phyloP scores from a whole-genome alignment of 2,329 filamentous ascomycete genomes.

The Sporothrix mexicana region DNA sequence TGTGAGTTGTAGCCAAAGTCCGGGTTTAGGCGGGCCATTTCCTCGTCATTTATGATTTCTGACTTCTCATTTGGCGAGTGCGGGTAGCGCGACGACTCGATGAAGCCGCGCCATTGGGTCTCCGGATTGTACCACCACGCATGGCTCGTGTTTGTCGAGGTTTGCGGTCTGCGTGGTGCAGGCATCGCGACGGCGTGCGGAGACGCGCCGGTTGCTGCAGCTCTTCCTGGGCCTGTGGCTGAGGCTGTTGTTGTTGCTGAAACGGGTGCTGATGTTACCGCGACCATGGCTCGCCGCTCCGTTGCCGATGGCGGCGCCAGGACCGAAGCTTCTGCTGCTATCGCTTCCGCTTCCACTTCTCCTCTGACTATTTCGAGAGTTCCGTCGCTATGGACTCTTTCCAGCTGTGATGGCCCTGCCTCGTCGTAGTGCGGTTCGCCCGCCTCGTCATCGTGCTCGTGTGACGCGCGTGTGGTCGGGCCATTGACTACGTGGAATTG shows the following conservation, averaged over 20 bases:
- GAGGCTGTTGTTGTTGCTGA: neutral
- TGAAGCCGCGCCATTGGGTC: constrained; percentile 59
- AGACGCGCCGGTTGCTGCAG: constrained; percentile 12
- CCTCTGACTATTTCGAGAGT: neutral
- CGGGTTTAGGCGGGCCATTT: constrained; percentile 52
- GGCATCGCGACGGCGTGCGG: neutral
- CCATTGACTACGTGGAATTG: constrained; percentile 36
- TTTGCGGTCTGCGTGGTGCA: neutral
- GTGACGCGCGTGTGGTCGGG: neutral
- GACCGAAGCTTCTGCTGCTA: neutral
- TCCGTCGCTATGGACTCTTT: neutral
- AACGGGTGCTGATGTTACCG: neutral
- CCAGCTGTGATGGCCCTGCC: neutral
- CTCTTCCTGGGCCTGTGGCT: neutral
- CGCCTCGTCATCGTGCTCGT: neutral
- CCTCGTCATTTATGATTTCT: constrained; percentile 54
- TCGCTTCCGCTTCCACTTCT: neutral
- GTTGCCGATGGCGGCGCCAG: neutral
- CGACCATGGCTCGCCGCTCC: neutral
- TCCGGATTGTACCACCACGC: constrained; percentile 43
- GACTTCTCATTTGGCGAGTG: constrained; percentile 55
- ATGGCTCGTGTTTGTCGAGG: constrained; percentile 1
- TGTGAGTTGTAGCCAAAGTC: constrained; percentile 51
- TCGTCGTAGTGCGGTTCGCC: neutral
- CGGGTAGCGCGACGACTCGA: constrained; percentile 60